Percentiles rank a stretch among this genome's conserved stretches.
Conservation (phyloP, 1,284 basidiomycete species). For the Trichosporon ovoides region DNA sequence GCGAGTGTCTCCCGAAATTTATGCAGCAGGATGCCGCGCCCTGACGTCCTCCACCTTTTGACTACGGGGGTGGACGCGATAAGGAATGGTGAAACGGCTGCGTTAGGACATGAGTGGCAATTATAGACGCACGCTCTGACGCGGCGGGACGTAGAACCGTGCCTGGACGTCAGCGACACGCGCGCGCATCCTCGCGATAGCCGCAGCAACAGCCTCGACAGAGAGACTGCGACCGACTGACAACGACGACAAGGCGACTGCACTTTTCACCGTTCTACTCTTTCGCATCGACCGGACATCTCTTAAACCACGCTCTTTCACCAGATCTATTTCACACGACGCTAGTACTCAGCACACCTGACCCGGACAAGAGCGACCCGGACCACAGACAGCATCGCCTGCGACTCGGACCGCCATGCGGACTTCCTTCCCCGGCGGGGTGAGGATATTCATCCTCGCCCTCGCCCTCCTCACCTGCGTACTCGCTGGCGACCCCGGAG, state of each 20-base stretch:
- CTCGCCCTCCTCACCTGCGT: not conserved
- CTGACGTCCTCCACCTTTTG: too few species aligned
- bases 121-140: not conserved
- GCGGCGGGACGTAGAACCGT: not conserved
- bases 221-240: too few species aligned
- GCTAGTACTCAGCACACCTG: not conserved
- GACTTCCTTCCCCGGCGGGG: not conserved
- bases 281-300: too few species aligned
- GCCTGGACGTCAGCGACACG: not conserved
- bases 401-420: not conserved
- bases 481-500: conserved; percentile 39
- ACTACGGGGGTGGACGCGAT: not conserved
- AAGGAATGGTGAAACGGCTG: not conserved
- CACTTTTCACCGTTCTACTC: too few species aligned
- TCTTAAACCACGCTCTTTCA: not conserved
- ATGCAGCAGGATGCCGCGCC: not conserved
- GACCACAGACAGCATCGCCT: not conserved
- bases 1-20: not conserved
- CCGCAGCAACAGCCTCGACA: too few species aligned
- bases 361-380: not conserved
- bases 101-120: conserved; percentile 1
- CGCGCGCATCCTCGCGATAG: not conserved
- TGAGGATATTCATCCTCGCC: conserved; percentile 1
- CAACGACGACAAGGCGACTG: too few species aligned
- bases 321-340: not conserved